Evolutionary conservation across 495 filamentous ascomycete species (phyloP), one percentile per base, ranked within the genome.

Genomic region (Hypoxylon perforatum): DNA sequence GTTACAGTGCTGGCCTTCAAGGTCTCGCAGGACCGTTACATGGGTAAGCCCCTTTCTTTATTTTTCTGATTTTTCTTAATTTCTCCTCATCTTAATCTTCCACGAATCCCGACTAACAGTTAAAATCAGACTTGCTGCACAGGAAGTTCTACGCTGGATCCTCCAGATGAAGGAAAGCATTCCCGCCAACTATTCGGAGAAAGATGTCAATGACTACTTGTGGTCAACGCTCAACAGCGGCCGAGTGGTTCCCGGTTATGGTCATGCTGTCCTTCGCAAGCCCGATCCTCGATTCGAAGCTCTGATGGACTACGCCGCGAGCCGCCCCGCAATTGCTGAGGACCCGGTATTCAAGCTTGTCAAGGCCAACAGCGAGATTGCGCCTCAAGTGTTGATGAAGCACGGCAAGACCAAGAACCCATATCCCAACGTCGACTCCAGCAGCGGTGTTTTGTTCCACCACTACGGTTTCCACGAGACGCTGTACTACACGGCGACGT

Each of bases 361-460:
- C 30, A 91, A 92, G 84, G 87, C 90, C 81, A 97, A 94, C 80
- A 85, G 81, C 67, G 77, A 81, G 57, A 82, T 89, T 48, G 95
- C 95, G 0, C 95, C 95, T 10, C 85, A 85, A 14, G 95, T 99
- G 23, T 80, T 99, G 63, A 92, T 85, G 56, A 87, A 97, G 81
- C 95, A 99, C 70, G 95, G 95, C 72, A 97, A 97, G 90, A 98
- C 95, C 67, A 98, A 98, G 86, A 98, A 98, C 83, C 94, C 94
- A 7, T 93, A 92, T 77, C 95, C 95, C 45, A 99, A 99, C 72
- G 95, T 99, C 53, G 95, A 99, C 77, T 91, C 88, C 15, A 87
- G 86, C 56, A 96, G 92, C 1, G 95, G 95, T 55, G 96, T 97
- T 4, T 83, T 99, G 36, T 98, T 99, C 85, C 87, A 97, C 75